These are phyloP conservation scores for Colletotrichum graminicola DNA, from an alignment of 2,329 filamentous ascomycete species.

Conservation along the genomic window DNA sequence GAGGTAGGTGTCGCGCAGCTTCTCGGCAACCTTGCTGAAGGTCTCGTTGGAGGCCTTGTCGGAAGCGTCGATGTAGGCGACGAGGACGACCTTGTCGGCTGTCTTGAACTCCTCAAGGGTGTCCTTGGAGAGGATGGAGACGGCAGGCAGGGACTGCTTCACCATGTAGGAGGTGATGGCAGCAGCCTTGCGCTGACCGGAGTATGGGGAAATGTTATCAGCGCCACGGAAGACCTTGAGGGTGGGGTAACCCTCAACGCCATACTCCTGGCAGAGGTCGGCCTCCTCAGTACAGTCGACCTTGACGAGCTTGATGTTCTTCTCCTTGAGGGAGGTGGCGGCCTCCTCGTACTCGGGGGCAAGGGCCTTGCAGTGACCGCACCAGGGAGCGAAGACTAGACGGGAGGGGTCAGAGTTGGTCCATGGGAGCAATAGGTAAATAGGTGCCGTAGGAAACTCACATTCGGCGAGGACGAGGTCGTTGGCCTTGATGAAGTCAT, in stretches of 20 bases:
- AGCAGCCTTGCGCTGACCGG: constrained; percentile 88
- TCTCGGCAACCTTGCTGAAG: constrained; percentile 79
- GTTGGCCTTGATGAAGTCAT: constrained; percentile 86
- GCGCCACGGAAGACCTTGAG: constrained; percentile 97
- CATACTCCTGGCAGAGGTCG: constrained; percentile 89
- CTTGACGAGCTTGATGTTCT: constrained; percentile 87
- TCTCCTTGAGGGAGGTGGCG: constrained; percentile 86
- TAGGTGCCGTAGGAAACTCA: constrained; percentile 60
- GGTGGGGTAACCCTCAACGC: constrained; percentile 97
- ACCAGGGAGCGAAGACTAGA: constrained; percentile 94
- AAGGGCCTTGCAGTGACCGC: constrained; percentile 98
- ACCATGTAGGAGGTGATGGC: constrained; percentile 90
- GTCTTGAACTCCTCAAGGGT: constrained; percentile 97
- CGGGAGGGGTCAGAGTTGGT: constrained; percentile 52
- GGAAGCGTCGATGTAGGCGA: constrained; percentile 85
- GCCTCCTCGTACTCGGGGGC: constrained; percentile 92
- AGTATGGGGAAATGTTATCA: constrained; percentile 85
- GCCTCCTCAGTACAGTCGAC: constrained; percentile 95
- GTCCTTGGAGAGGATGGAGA: constrained; percentile 84
- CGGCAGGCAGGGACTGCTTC: constrained; percentile 95
- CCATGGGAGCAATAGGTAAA: neutral
- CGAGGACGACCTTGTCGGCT: constrained; percentile 93
- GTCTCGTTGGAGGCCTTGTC: constrained; percentile 90
- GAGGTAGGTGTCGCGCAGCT: constrained; percentile 89
- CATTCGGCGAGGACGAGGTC: constrained; percentile 95